These are phyloP conservation scores for Aspergillus incahuasiensis DNA, from an alignment of 495 filamentous ascomycete species.

Conservation along the genomic window DNA sequence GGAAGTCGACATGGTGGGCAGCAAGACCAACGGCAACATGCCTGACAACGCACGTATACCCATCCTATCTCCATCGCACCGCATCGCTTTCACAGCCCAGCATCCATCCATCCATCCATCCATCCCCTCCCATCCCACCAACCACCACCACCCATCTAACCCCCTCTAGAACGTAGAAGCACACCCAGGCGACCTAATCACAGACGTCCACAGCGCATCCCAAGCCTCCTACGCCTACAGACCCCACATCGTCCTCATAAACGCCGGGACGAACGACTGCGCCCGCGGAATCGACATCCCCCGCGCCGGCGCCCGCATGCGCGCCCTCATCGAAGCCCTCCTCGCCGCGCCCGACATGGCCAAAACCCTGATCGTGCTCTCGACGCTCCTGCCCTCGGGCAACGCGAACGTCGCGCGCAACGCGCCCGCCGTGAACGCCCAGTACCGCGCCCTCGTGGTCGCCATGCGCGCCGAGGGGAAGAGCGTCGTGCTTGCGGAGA, in stretches of 20 bases:
- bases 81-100: too few species aligned
- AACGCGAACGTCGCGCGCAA: neutral
- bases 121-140: too few species aligned
- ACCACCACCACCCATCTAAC: too few species aligned
- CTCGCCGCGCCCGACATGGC: constrained; percentile 23
- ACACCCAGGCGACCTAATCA: constrained; percentile 42
- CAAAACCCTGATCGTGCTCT: constrained; percentile 42
- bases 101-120: too few species aligned
- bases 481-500: constrained; percentile 44
- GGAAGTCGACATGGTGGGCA: constrained; percentile 10
- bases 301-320: constrained; percentile 24
- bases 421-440: constrained; percentile 31
- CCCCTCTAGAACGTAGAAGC: constrained; percentile 40
- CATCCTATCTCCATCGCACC: too few species aligned
- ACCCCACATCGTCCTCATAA: constrained; percentile 47
- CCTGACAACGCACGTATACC: neutral
- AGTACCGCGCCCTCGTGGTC: constrained; percentile 27
- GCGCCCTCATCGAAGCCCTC: constrained; percentile 31
- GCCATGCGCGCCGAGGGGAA: constrained; percentile 23
- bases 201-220: constrained; percentile 34
- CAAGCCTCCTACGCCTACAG: constrained; percentile 24
- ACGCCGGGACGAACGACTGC: constrained; percentile 48
- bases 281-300: constrained; percentile 26
- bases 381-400: constrained; percentile 42
- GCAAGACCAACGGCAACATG: neutral